Evolutionary conservation across 768 basidiomycete genomes (phyloP).

Genomic region (Phlegmacium glaucopus): DNA sequence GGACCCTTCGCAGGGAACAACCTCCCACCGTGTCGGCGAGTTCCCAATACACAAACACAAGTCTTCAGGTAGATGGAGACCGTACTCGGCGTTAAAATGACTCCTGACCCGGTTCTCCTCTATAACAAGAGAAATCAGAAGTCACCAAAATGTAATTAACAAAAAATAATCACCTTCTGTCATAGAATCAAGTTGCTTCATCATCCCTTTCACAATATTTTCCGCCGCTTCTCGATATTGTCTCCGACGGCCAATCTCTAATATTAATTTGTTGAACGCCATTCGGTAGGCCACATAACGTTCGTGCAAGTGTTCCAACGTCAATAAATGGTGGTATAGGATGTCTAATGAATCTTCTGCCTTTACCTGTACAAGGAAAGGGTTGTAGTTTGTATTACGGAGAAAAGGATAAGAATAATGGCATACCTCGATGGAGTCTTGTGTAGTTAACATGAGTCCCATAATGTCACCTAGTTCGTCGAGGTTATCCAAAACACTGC

Average conservation of each 20-base stretch:
- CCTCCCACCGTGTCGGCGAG: slow-evolving; percentile 69
- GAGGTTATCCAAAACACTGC: slow-evolving; percentile 54
- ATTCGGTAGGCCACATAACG: slow-evolving; percentile 67
- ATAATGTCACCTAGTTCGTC: slow-evolving; percentile 80
- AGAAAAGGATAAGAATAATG: not conserved
- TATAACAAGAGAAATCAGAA: slow-evolving; percentile 24
- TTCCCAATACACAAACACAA: slow-evolving; percentile 77
- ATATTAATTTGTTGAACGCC: slow-evolving; percentile 69
- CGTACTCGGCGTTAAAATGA: slow-evolving; percentile 72
- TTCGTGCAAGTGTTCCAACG: slow-evolving; percentile 61
- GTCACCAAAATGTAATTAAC: not conserved
- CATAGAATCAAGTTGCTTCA: slow-evolving; percentile 60
- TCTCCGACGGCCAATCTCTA: slow-evolving; percentile 69
- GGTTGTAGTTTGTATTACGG: not conserved
- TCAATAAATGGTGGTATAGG: slow-evolving; percentile 58
- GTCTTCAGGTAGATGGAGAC: slow-evolving; percentile 72
- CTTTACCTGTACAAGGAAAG: slow-evolving; percentile 34
- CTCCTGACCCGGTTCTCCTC: slow-evolving; percentile 66
- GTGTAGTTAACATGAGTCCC: slow-evolving; percentile 69
- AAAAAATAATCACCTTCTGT: slow-evolving; percentile 47
- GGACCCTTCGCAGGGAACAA: slow-evolving; percentile 56
- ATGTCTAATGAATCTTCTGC: slow-evolving; percentile 50
- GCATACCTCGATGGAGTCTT: slow-evolving; percentile 64
- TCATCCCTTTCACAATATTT: slow-evolving; percentile 63
- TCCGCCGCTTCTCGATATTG: slow-evolving; percentile 66